Evolutionary conservation across 2,329 filamentous ascomycete genomes (phyloP), one percentile per base, ranked within the genome.

Genomic region (Cytospora mali): DNA sequence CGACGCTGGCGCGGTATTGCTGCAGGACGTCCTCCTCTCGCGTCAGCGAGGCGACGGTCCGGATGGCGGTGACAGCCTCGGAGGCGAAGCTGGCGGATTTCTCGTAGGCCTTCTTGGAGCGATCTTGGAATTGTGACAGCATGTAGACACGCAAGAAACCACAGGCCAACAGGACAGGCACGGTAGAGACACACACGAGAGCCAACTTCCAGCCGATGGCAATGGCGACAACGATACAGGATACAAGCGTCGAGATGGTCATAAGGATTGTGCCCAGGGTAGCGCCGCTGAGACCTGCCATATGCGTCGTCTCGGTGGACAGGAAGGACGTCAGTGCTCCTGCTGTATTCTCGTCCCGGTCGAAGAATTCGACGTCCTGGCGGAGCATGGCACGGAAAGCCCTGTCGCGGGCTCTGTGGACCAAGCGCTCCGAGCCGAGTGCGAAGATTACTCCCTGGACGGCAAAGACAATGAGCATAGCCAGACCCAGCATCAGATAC

Each of bases 311-410:
- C 75, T 97, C 91, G 0, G 92, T 96, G 2, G 91, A 93, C 14
- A 97, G 80, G 77, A 96, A 95, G 0, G 90, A 92, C 0, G 93
- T 97, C 69, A 99, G 79, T 0, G 93, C 90, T 67, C 95, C 95
- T 7, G 92, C 88, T 7, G 90, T 93, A 74, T 98, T 96, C 74
- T 95, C 90, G 66, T 96, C 91, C 51, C 82, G 83, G 74, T 98
- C 95, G 69, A 97, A 99, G 75, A 93, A 98, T 29, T 87, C 81
- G 63, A 98, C 93, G 66, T 98, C 95, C 75, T 98, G 94, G 67
- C 93, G 90, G 57, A 98, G 85, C 79, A 98, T 92, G 27, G 89
- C 83, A 33, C 93, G 84, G 80, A 99, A 97, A 7, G 93, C 90
- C 62, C 81, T 82, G 74, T 95, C 88, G 69, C 95, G 87, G 1